Conservation (phyloP, 2,329 filamentous ascomycete genomes). For the Coniosporium tulheliwenetii region DNA sequence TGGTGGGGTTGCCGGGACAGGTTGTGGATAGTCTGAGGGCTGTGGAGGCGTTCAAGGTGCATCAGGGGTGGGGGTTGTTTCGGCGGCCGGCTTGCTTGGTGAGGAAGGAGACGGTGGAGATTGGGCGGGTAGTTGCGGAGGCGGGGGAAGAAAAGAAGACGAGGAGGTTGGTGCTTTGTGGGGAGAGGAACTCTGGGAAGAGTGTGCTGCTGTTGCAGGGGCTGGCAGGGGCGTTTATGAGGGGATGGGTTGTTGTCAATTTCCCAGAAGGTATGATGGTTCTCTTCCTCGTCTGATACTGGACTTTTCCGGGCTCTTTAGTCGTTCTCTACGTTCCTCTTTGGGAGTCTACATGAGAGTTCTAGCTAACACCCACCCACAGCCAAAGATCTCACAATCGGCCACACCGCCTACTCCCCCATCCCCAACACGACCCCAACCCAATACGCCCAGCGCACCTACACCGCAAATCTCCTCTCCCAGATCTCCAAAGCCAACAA, state of each 20-base stretch:
- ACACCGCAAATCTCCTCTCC: slow-evolving; percentile 58
- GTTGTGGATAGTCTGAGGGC: slow-evolving; percentile 67
- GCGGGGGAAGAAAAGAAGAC: slow-evolving; percentile 33
- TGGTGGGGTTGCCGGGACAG: slow-evolving; percentile 52
- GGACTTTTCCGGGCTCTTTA: neutral
- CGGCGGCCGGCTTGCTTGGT: slow-evolving; percentile 65
- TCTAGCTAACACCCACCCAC: slow-evolving; percentile 8
- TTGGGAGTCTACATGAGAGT: no score
- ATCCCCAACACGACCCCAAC: slow-evolving; percentile 38
- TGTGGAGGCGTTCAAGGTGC: slow-evolving; percentile 81
- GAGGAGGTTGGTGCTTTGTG: slow-evolving; percentile 52
- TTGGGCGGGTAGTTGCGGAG: slow-evolving; percentile 48
- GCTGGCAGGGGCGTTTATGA: slow-evolving; percentile 64
- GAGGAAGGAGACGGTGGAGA: slow-evolving; percentile 58
- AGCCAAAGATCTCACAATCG: slow-evolving; percentile 72
- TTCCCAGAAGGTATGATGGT: slow-evolving; percentile 63
- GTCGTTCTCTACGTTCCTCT: neutral
- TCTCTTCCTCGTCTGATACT: no score
- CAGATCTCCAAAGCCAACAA: slow-evolving; percentile 60
- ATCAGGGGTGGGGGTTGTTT: slow-evolving; percentile 80
- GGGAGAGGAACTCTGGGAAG: slow-evolving; percentile 66
- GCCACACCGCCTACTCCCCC: slow-evolving; percentile 64
- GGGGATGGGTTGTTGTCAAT: slow-evolving; percentile 77
- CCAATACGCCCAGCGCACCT: slow-evolving; percentile 63
- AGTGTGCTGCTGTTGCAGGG: slow-evolving; percentile 74